Percentiles rank a stretch among this genome's conserved stretches.
Evolutionary conservation across 495 filamentous ascomycete genomes (phyloP).

Genomic region (Talaromyces borbonicus): DNA sequence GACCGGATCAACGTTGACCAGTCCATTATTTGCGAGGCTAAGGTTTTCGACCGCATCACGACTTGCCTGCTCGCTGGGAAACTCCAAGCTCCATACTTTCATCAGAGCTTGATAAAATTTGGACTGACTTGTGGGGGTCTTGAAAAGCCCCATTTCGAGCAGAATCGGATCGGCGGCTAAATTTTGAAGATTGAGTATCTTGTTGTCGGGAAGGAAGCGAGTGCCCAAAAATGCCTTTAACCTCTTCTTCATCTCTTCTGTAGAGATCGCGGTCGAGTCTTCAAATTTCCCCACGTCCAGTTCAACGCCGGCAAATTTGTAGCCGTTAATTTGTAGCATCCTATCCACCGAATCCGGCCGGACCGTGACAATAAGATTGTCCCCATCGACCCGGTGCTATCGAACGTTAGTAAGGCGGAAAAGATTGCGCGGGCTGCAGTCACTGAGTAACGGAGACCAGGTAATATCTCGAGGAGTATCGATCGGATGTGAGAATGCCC

Average conservation of each 20-base stretch:
- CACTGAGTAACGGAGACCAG: constrained; percentile 32
- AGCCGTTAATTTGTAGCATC: constrained; percentile 54
- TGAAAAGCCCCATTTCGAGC: constrained; percentile 63
- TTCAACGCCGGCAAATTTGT: constrained; percentile 50
- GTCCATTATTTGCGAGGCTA: constrained; percentile 65
- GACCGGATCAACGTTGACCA: constrained; percentile 59
- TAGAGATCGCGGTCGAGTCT: constrained; percentile 19
- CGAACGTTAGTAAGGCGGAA: constrained; percentile 61
- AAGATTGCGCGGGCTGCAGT: constrained; percentile 42
- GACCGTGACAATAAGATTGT: constrained; percentile 56
- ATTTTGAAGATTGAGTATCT: constrained; percentile 70
- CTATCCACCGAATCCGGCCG: constrained; percentile 50
- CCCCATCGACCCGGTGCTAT: constrained; percentile 63
- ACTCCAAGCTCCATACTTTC: constrained; percentile 64
- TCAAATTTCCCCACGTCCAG: constrained; percentile 41
- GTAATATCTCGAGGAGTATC: constrained; percentile 28
- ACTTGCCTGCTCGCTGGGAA: constrained; percentile 54
- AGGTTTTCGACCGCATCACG: constrained; percentile 66
- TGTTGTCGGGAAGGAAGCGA: constrained; percentile 59
- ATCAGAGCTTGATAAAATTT: constrained; percentile 89
- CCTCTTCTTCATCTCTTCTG: constrained; percentile 35
- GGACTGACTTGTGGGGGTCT: constrained; percentile 53
- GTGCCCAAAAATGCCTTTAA: constrained; percentile 52
- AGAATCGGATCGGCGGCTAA: constrained; percentile 61
- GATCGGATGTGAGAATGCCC: constrained; percentile 45